Percentiles rank a stretch among this genome's conserved stretches.
Conservation (phyloP, 106 monocot species). For the Platanthera guangdongensis region DNA sequence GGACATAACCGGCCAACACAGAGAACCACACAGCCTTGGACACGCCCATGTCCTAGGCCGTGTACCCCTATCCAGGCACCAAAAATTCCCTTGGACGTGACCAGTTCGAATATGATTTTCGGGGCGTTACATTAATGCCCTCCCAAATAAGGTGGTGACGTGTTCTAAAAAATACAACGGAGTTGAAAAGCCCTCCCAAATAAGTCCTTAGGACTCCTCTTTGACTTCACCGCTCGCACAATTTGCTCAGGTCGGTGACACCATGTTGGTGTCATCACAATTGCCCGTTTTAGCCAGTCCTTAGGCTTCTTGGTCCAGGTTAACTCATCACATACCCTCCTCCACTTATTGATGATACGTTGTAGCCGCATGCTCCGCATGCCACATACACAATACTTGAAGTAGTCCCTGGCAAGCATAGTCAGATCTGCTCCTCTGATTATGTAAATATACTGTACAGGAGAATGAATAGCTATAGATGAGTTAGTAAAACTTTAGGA, state of each 20-base stretch:
- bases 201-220: too few species aligned
- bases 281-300: conserved; percentile 34
- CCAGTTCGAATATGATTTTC: too few species aligned
- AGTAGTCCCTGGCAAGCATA: conserved; percentile 57
- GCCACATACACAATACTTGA: conserved; percentile 53
- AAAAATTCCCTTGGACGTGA: too few species aligned
- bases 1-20: too few species aligned
- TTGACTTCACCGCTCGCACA: background rate
- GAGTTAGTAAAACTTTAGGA: background rate
- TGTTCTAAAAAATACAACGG: too few species aligned
- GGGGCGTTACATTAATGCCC: too few species aligned
- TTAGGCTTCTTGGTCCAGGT: conserved; percentile 12
- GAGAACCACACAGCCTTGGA: too few species aligned
- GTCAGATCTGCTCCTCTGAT: conserved; percentile 66
- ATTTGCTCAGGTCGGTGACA: conserved; percentile 44
- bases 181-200: too few species aligned
- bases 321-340: conserved; percentile 21
- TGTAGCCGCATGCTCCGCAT: conserved; percentile 39
- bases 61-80: too few species aligned
- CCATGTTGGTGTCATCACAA: conserved; percentile 34
- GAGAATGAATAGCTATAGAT: background rate
- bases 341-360: conserved; percentile 36
- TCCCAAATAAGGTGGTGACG: too few species aligned
- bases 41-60: too few species aligned
- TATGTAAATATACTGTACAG: conserved; percentile 68